Evolutionary conservation across 148 eudicot species (phyloP), one percentile per base, ranked within the genome.

Genomic region (Cornus florida): DNA sequence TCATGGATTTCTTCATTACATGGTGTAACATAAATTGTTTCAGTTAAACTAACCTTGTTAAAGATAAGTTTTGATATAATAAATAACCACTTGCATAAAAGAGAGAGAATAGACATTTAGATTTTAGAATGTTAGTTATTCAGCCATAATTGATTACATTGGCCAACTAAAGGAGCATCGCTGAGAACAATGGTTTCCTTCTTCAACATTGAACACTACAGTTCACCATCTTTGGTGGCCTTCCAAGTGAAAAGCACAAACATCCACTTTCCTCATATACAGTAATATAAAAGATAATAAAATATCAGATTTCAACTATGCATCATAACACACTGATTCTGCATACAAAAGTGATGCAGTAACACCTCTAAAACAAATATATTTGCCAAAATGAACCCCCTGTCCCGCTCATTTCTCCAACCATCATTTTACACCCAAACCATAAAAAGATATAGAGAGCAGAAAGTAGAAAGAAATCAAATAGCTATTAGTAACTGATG

Each of bases 241-340:
- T 70, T 13, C 3, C 71, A 39, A 70, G n/a, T 43, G 41, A 43
- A 20, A 71, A n/a, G 24, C 24, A 70, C 20, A 70, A 70, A 70
- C 10, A 39, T 38, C 39, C 41, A 69, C 14, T 6, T 32, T 69
- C 71, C 12, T 17, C 48, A 35, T 1, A 68, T 16, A 68, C 20
- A 68, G 17, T 23, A 22, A 32, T 32, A 13, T 31, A 68, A 68
- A 68, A 68, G 11, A 31, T 4, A 14, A 1, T 35, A 6, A 10
- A 35, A 31, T 31, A 69, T 20, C 71, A 69, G 22, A 46, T 10
- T 80, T 80, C 77, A 73, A 20, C 12, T 48, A 3, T 48, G 53
- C 53, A 48, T 48, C 53, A 8, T 8, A 7, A 48, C 10, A 48
- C 10, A 3, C 9, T 48, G 53, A 48, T 48, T 48, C 12, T 48